Evolutionary conservation across 768 basidiomycete genomes (phyloP), one percentile per base, ranked within the genome.

Genomic region (Boletellus emodensis): DNA sequence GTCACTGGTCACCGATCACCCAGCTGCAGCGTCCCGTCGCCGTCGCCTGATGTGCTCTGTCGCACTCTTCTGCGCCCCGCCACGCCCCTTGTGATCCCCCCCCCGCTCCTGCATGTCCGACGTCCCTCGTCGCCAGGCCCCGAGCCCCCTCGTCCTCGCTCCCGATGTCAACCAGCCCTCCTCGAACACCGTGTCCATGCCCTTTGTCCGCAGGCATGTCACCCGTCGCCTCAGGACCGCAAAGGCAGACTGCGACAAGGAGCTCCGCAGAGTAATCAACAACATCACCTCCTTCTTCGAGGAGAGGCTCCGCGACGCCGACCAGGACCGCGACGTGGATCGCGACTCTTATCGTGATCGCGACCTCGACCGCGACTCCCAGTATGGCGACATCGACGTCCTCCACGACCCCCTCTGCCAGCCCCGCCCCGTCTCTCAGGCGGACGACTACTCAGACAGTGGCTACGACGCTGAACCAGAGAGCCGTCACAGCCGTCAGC

Each of bases 181-280:
- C 45, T 77, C 85, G 24, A 87, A 87, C 66, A 87, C 86, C 47
- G 87, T 92, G 46, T 90, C 90, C 47, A 92, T 92, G 90, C 89
- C 90, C 52, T 91, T 92, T 66, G 90, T 97, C 55, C 78, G 90
- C 54, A 83, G 92, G 48, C 94, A 97, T 74, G 91, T 98, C 61
- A 91, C 88, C 35, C 83, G 92, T 56, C 85, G 96, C 51, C 83
- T 98, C 70, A 88, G 85, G 73, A 87, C 87, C 4, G 94, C 95
- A 51, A 98, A 99, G 75, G 83, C 89, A 44, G 90, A 90, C 57
- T 99, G 95, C 76, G 93, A 99, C 81, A 90, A 89, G 75, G 93
- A 96, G 70, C 82, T 99, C 9, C 85, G 87, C 63, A 87, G 92
- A 64, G 89, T 97, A 65, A 92, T 94, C 52, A 86, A 90, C 71